Evolutionary conservation across 495 filamentous ascomycete species (phyloP).

Genomic region (Daldinia grandis): DNA sequence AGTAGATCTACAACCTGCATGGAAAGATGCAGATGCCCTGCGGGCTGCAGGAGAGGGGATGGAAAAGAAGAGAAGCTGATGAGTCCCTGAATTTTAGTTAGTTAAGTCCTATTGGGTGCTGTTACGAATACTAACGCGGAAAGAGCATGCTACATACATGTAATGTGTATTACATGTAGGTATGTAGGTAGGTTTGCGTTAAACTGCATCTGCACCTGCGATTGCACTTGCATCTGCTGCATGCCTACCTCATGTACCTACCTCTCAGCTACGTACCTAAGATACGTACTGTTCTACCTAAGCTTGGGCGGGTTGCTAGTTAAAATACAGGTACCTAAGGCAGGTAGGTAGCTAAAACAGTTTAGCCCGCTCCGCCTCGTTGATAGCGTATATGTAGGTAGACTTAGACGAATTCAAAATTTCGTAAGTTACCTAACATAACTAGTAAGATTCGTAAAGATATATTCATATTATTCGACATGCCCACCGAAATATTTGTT

Average conservation of each 20-base stretch:
- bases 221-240: not conserved
- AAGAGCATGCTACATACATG: not conserved
- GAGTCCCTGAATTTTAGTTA: slow-evolving; percentile 3
- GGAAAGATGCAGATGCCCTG: not conserved
- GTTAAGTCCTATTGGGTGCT: slow-evolving; percentile 26
- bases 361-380: not conserved
- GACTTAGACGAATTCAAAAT: not conserved
- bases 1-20: slow-evolving; percentile 26
- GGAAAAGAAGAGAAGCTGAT: slow-evolving; percentile 13
- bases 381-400: not conserved
- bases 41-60: not conserved
- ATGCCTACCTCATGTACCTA: not conserved
- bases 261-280: not conserved
- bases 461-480: not conserved
- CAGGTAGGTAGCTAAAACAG: not conserved
- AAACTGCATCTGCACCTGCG: not conserved
- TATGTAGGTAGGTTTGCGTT: not conserved
- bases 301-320: slow-evolving; percentile 1
- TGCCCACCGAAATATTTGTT: not conserved
- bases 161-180: too few species aligned
- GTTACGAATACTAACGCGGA: slow-evolving; percentile 26
- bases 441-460: not conserved
- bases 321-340: too few species aligned
- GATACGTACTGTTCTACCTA: not conserved
- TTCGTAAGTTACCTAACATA: not conserved